These are phyloP conservation scores for Plasmodium sp. DNA, from an alignment of 169 alveolate genomes.

Conservation along the genomic window DNA sequence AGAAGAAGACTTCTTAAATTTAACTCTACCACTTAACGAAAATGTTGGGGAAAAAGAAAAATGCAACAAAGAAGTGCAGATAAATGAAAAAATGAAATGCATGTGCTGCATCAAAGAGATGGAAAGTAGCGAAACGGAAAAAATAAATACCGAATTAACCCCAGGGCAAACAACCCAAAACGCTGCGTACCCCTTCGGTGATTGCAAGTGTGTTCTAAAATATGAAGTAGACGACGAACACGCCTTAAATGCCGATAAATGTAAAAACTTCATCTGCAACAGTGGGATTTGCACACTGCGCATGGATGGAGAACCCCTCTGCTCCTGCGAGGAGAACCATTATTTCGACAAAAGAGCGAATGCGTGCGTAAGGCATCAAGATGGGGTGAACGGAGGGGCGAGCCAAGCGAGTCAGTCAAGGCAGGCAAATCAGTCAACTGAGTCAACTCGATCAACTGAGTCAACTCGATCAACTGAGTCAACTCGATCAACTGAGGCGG, in stretches of 20 bases:
- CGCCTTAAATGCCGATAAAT: neutral
- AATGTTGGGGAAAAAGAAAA: neutral
- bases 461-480: too few relatives aligned
- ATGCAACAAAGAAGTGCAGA: conserved; percentile 26
- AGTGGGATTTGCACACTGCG: conserved; percentile 33
- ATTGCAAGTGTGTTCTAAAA: conserved; percentile 42
- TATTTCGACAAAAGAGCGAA: conserved; percentile 30
- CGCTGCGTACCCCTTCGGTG: neutral
- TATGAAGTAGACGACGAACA: conserved; percentile 1
- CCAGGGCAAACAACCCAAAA: neutral
- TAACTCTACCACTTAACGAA: neutral
- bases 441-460: too few relatives aligned
- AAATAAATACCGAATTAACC: neutral
- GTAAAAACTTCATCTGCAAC: conserved; percentile 33
- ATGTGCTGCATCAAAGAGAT: conserved; percentile 21
- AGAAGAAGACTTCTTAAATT: conserved; percentile 1
- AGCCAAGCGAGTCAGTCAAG: neutral
- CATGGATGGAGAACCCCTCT: conserved; percentile 47
- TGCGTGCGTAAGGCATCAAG: conserved; percentile 39
- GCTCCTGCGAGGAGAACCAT: conserved; percentile 51
- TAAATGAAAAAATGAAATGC: conserved; percentile 64
- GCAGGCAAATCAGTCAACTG: neutral
- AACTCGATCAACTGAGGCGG: too few relatives aligned
- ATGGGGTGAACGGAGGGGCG: neutral
- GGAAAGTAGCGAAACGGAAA: neutral